A percentile compares a stretch with the other conserved stretches of the same genome.
phyloP scores from a whole-genome alignment of 345 rosid genomes.

The Populus alba region DNA sequence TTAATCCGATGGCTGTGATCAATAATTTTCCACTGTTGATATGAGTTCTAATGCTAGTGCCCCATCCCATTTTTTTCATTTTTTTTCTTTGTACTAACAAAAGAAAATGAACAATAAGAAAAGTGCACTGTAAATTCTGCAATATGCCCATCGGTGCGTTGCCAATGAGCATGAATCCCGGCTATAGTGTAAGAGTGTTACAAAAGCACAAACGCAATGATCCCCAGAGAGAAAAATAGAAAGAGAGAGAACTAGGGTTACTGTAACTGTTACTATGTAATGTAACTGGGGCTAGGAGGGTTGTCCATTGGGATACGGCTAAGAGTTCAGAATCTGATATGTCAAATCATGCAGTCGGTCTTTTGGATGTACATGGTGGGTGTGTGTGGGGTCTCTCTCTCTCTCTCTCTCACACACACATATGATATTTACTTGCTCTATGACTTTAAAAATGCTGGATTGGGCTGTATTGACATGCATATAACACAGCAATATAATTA shows the following conservation, averaged over 20 bases:
- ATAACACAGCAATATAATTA: no score
- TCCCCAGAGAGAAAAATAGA: slow-evolving; percentile 1
- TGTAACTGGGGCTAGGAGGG: neutral
- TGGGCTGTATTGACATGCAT: slow-evolving; percentile 38
- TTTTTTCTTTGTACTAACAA: neutral
- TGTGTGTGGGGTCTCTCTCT: no score
- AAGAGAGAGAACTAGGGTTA: neutral
- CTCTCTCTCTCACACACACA: no score
- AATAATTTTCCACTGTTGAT: neutral
- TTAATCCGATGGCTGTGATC: neutral
- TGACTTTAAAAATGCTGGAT: slow-evolving; percentile 16
- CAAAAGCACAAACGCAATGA: neutral
- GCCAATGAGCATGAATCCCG: neutral
- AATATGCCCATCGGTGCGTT: neutral
- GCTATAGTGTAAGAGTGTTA: neutral
- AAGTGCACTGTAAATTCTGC: neutral
- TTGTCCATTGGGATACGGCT: slow-evolving; percentile 30
- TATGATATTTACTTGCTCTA: neutral
- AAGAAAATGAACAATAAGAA: neutral
- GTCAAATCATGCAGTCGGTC: slow-evolving; percentile 86
- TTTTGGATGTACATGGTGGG: slow-evolving; percentile 47
- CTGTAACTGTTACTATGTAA: neutral
- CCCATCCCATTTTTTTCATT: neutral
- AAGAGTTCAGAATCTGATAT: slow-evolving; percentile 77
- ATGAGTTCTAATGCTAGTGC: neutral